These are phyloP conservation scores for Pyrus hybrid DNA, from an alignment of 331 rosid species.

Conservation along the genomic window DNA sequence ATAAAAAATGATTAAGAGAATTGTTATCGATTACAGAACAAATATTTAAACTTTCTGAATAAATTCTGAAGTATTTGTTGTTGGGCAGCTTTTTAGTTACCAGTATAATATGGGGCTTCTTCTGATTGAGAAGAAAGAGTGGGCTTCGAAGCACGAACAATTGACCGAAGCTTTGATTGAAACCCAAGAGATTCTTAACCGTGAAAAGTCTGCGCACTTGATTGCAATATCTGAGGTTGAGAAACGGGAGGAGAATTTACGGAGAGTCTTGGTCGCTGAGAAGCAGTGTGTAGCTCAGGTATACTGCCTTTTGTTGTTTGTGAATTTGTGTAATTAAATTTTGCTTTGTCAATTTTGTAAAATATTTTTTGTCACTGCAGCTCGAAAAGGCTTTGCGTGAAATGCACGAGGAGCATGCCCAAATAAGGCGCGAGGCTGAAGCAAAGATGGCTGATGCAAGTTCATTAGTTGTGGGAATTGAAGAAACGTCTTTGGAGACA, in stretches of 20 bases:
- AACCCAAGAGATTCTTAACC: conserved; percentile 72
- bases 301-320: conserved; percentile 3
- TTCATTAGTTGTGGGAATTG: conserved; percentile 57
- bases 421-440: conserved; percentile 40
- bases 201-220: conserved; percentile 68
- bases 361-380: conserved; percentile 37
- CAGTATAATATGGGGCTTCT: conserved; percentile 91
- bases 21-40: too few species aligned
- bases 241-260: conserved; percentile 61
- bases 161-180: conserved; percentile 53
- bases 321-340: background rate
- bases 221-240: conserved; percentile 64
- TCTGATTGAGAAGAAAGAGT: conserved; percentile 72
- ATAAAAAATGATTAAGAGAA: too few species aligned
- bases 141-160: conserved; percentile 55
- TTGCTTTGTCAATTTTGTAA: background rate
- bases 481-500: conserved; percentile 57
- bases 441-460: conserved; percentile 60
- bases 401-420: conserved; percentile 45
- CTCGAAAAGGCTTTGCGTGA: conserved; percentile 67
- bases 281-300: conserved; percentile 69
- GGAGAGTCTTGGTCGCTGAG: conserved; percentile 50
- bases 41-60: too few species aligned
- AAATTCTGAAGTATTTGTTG: background rate
- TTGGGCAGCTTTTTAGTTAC: conserved; percentile 68